Evolutionary conservation across 2,329 filamentous ascomycete genomes (phyloP).

Genomic region (Beauveria varroae): DNA sequence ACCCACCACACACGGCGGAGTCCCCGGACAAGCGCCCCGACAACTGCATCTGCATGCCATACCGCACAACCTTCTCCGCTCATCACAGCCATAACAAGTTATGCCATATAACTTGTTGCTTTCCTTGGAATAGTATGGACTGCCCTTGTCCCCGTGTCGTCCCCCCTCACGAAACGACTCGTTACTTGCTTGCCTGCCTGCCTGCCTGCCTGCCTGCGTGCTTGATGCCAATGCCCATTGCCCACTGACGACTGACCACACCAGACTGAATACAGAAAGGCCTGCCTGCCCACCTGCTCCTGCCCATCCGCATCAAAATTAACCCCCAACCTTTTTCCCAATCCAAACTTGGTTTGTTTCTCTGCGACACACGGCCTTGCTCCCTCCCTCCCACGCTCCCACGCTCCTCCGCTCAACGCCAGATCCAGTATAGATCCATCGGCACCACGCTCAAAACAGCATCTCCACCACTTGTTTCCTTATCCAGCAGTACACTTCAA

Average conservation of each 20-base stretch:
- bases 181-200: too few species aligned
- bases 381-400: constrained; percentile 21
- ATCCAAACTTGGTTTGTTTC: constrained; percentile 42
- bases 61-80: constrained; percentile 15
- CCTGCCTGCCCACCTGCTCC: constrained; percentile 4
- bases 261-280: constrained; percentile 32
- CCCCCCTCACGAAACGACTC: too few species aligned
- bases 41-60: constrained; percentile 21
- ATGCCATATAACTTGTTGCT: constrained; percentile 12
- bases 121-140: too few species aligned
- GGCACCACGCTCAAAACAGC: constrained; percentile 58
- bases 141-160: too few species aligned
- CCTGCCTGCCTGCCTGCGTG: too few species aligned
- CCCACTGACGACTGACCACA: constrained; percentile 18
- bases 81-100: constrained; percentile 16
- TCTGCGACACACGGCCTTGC: constrained; percentile 42
- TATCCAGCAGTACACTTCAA: constrained; percentile 36
- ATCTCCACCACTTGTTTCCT: constrained; percentile 53
- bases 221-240: too few species aligned
- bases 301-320: constrained; percentile 10
- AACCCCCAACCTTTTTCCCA: constrained; percentile 26
- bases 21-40: constrained; percentile 21
- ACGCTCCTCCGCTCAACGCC: constrained; percentile 39
- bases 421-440: constrained; percentile 60
- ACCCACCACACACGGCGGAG: background rate